Base-by-base conservation (phyloP, 2,329 filamentous ascomycete genomes). In the Microdochium paspali region DNA sequence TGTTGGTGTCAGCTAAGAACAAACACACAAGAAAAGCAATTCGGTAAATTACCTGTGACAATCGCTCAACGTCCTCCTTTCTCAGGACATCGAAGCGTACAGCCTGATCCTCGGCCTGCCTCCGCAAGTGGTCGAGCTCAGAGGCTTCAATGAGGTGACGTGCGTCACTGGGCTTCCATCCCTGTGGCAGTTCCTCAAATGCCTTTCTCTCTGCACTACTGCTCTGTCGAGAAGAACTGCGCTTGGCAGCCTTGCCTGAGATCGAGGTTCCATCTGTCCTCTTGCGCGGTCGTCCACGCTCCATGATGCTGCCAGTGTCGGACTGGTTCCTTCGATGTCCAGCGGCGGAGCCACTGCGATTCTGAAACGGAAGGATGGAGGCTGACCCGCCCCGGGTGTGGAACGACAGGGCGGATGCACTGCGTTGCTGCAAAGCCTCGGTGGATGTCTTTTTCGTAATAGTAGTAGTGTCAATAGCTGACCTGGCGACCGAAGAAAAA, bases 31-130 rank as follows among this genome's bases (percentile, higher is more conserved):
- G 30, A 24, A 23, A 25, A 35, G n/a, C 24, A 20, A 9, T 7
- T 25, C 15, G 12, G 7, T 25, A 15, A 51, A 69, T 56, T 66
- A 80, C 79, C 63, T 77, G 78, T 15, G 84, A 86, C 4, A 89
- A 70, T 18, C 69, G 67, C 45, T 84, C 80, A 13, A 85, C 82
- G 52, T 85, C 80, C 24, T 77, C 74, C 46, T 72, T 71, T 44
- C 66, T 69, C 21, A 86, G 69, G n/a, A 86, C 73, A 61, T 85
- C 80, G 51, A 85, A 86, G 25, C 78, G 70, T 31, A 75, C 70
- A 0, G 77, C 78, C 58, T 85, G 81, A 25, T 77, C 76, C 31
- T 79, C 64, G 1, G 82, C 82, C 57, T 85, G 81, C 53, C 71
- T 74, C 48, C 79, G 73, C 21, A 86, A 63, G 3, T 67, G 64